Evolutionary conservation across 805 yeast genomes (phyloP).

Genomic region (Spathaspora girioi): DNA sequence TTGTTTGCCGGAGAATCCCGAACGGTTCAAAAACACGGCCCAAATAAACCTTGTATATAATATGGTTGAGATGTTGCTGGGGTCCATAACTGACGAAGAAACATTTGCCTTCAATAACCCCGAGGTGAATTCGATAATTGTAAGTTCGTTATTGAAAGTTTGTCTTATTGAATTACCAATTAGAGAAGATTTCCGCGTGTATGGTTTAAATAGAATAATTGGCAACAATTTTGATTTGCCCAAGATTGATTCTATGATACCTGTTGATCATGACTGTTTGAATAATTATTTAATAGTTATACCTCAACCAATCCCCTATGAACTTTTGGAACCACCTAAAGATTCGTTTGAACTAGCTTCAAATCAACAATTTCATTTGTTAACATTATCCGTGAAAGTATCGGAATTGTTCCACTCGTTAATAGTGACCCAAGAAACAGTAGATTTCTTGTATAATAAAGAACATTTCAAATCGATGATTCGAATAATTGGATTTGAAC

Average conservation of each 20-base stretch:
- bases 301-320: conserved; percentile 28
- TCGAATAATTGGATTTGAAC: conserved; percentile 46
- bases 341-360: conserved; percentile 1
- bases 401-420: conserved; percentile 47
- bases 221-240: conserved; percentile 48
- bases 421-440: conserved; percentile 23
- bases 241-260: conserved; percentile 42
- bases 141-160: conserved; percentile 31
- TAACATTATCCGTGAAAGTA: conserved; percentile 43
- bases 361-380: conserved; percentile 40
- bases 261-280: conserved; percentile 21
- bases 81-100: conserved; percentile 29
- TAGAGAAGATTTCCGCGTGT: conserved; percentile 40
- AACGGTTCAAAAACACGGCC: conserved; percentile 28
- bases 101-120: conserved; percentile 22
- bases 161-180: conserved; percentile 40
- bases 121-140: conserved; percentile 11
- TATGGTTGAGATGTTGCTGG: conserved; percentile 49
- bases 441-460: conserved; percentile 28
- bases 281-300: conserved; percentile 17
- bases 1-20: conserved; percentile 49
- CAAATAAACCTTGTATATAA: conserved; percentile 51
- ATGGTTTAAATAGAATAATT: conserved; percentile 50
- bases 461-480: conserved; percentile 40
- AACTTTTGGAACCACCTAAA: conserved; percentile 8